Conservation (phyloP, 805 yeast genomes). For the Wickerhamomyces canadensis region DNA sequence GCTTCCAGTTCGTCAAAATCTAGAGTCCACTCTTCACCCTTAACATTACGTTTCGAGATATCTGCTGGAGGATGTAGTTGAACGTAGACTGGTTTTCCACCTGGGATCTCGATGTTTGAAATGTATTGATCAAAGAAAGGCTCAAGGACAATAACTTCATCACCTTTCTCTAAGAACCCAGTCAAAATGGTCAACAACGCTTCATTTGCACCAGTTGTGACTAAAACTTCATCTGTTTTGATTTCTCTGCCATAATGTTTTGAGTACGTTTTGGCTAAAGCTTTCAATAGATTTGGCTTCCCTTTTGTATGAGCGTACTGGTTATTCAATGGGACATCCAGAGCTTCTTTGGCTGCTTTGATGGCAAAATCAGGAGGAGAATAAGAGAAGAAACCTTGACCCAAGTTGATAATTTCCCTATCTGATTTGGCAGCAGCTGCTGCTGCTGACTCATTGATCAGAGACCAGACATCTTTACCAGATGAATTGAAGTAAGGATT, state of each 20-base stretch:
- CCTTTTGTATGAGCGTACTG: constrained; percentile 94
- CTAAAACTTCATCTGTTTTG: constrained; percentile 57
- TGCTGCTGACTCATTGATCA: constrained; percentile 94
- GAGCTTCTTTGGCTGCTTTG: constrained; percentile 72
- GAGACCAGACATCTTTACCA: constrained; percentile 89
- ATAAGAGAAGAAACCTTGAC: constrained; percentile 97
- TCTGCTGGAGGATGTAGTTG: constrained; percentile 80
- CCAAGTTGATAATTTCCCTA: constrained; percentile 80
- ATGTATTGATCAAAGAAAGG: constrained; percentile 98
- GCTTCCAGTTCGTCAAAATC: constrained; percentile 72
- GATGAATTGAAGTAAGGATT: constrained; percentile 67
- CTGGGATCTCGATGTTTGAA: constrained; percentile 88
- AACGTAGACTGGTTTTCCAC: constrained; percentile 86
- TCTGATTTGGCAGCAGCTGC: constrained; percentile 62
- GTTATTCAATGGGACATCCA: constrained; percentile 68
- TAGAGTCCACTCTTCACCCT: constrained; percentile 83
- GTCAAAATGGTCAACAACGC: constrained; percentile 83
- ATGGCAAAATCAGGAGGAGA: constrained; percentile 93
- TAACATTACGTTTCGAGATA: constrained; percentile 53
- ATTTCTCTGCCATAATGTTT: constrained; percentile 56
- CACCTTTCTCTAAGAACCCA: constrained; percentile 81
- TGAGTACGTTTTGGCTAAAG: constrained; percentile 67
- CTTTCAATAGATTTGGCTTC: constrained; percentile 65
- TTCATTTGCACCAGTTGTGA: constrained; percentile 97
- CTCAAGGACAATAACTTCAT: constrained; percentile 93